phyloP scores from a whole-genome alignment of 139 green algal genomes.

The Ettlia oleoabundans region DNA sequence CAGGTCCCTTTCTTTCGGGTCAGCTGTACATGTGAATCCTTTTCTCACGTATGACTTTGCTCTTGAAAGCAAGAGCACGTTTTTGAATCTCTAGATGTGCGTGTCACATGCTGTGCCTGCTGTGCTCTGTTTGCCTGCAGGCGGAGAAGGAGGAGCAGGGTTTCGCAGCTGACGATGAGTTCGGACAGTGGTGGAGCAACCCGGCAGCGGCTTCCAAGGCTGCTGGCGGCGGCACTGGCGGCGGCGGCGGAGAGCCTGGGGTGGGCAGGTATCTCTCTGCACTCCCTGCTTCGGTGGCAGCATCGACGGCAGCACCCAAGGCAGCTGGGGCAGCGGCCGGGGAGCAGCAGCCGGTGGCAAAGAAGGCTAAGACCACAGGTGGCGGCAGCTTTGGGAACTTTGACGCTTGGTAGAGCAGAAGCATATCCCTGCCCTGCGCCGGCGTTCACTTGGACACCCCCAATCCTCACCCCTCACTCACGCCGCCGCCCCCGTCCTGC shows the following conservation, averaged over 20 bases:
- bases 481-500: too few species aligned
- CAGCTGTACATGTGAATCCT: too few species aligned
- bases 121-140: too few species aligned
- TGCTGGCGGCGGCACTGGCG: background rate
- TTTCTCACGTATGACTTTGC: too few species aligned
- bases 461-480: too few species aligned
- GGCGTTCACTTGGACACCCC: too few species aligned
- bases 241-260: conserved; percentile 50
- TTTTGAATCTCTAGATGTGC: too few species aligned
- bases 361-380: conserved; percentile 58
- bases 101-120: background rate
- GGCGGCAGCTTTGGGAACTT: conserved; percentile 67
- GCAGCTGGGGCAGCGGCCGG: background rate
- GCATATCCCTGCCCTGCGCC: background rate
- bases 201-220: conserved; percentile 3
- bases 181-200: conserved; percentile 26
- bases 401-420: conserved; percentile 67
- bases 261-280: conserved; percentile 74
- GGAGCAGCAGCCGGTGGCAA: conserved; percentile 46
- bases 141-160: conserved; percentile 38
- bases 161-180: conserved; percentile 15
- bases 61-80: too few species aligned
- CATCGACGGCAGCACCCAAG: background rate
- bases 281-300: background rate
- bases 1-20: too few species aligned